Evolutionary conservation across 495 filamentous ascomycete genomes (phyloP).

Genomic region (Cairneyella variabilis): DNA sequence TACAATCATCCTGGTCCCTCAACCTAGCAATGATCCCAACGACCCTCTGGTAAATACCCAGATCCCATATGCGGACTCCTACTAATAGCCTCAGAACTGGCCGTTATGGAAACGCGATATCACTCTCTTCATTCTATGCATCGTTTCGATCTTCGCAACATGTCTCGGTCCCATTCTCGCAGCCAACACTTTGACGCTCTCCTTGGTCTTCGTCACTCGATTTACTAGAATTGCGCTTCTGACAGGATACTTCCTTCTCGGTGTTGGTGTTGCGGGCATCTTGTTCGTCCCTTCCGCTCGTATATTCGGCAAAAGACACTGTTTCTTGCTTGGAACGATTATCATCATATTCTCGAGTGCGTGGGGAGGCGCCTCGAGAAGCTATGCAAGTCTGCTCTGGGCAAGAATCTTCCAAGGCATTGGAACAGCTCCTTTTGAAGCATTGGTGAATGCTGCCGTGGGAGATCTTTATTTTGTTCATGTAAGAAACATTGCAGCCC

Average conservation of each 20-base stretch:
- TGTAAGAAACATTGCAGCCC: conserved; percentile 38
- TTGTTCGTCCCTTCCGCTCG: conserved; percentile 84
- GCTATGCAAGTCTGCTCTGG: conserved; percentile 68
- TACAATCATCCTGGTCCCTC: conserved; percentile 71
- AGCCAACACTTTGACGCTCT: conserved; percentile 74
- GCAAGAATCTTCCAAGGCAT: conserved; percentile 74
- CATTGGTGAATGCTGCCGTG: conserved; percentile 70
- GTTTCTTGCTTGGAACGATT: conserved; percentile 75
- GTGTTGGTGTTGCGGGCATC: conserved; percentile 74
- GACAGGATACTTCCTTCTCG: conserved; percentile 84
- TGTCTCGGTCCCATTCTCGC: conserved; percentile 81
- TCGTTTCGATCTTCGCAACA: conserved; percentile 76
- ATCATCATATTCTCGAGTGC: conserved; percentile 66
- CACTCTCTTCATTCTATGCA: conserved; percentile 72
- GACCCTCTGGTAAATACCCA: conserved; percentile 57
- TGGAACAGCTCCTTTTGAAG: conserved; percentile 72
- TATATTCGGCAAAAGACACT: conserved; percentile 88
- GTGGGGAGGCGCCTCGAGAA: conserved; percentile 71
- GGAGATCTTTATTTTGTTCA: conserved; percentile 78
- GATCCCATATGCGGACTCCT: not conserved
- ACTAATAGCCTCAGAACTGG: conserved; percentile 81
- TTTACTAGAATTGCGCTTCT: conserved; percentile 75
- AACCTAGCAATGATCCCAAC: conserved; percentile 66
- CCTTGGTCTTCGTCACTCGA: conserved; percentile 47
- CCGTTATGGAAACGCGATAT: conserved; percentile 81